Evolutionary conservation across 331 rosid genomes (phyloP).

Genomic region (Quercus phellos): DNA sequence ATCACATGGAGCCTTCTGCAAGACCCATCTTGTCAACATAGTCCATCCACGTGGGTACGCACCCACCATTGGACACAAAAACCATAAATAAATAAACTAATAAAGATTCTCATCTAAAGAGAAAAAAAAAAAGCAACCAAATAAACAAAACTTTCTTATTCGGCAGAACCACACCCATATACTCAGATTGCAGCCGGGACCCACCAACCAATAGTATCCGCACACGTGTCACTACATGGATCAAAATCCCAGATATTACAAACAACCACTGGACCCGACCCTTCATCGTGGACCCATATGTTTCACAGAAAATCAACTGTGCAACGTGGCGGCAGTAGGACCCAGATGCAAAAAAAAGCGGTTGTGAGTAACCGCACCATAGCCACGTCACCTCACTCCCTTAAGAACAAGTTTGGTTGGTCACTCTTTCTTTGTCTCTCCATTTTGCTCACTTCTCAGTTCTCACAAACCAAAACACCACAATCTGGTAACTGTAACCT

Average conservation of each 20-base stretch:
- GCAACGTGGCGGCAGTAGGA: slow-evolving; percentile 23
- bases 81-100: background rate
- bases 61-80: background rate
- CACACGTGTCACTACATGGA: background rate
- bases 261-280: background rate
- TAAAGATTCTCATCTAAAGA: background rate
- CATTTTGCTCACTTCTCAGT: background rate
- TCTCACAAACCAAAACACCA: background rate
- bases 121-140: background rate
- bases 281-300: background rate
- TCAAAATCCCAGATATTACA: no score
- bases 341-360: slow-evolving; percentile 12
- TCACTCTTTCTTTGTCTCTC: background rate
- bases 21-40: background rate
- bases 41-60: background rate
- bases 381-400: slow-evolving; percentile 8
- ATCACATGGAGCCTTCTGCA: background rate
- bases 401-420: background rate
- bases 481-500: no score
- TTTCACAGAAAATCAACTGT: background rate
- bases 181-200: background rate
- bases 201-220: background rate
- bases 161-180: no score
- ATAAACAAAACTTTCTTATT: no score
- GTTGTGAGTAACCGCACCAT: background rate